A percentile compares a stretch with the other conserved stretches of the same genome.
phyloP scores from a whole-genome alignment of 1,139 yeast genomes.

The Magnusiomyces starmeri region DNA sequence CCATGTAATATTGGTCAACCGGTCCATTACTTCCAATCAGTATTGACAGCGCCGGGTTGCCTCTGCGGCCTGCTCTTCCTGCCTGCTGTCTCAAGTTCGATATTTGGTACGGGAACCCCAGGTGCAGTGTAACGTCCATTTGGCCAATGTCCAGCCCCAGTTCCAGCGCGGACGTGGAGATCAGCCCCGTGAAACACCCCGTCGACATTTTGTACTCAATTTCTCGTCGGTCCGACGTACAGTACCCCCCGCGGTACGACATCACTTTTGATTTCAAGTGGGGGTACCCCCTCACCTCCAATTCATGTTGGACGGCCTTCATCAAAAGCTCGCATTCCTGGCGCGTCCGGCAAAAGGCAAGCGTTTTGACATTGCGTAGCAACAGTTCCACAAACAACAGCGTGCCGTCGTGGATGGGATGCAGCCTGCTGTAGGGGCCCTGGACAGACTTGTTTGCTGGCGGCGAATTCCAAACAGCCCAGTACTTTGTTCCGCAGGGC shows the following conservation, averaged over 20 bases:
- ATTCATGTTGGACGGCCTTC: slow-evolving; percentile 61
- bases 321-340: slow-evolving; percentile 79
- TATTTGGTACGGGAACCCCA: slow-evolving; percentile 85
- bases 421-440: slow-evolving; percentile 46
- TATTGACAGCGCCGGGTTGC: slow-evolving; percentile 66
- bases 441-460: slow-evolving; percentile 49
- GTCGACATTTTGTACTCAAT: slow-evolving; percentile 87
- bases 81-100: slow-evolving; percentile 90
- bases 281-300: slow-evolving; percentile 35
- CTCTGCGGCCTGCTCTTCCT: slow-evolving; percentile 91
- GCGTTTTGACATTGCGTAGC: slow-evolving; percentile 62
- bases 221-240: slow-evolving; percentile 72
- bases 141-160: slow-evolving; percentile 92
- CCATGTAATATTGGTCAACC: slow-evolving; percentile 75
- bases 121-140: slow-evolving; percentile 80
- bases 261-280: slow-evolving; percentile 49
- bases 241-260: slow-evolving; percentile 94
- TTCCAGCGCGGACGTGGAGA: slow-evolving; percentile 93
- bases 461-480: slow-evolving; percentile 82
- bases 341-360: slow-evolving; percentile 85
- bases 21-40: slow-evolving; percentile 82
- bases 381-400: slow-evolving; percentile 58
- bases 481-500: slow-evolving; percentile 67
- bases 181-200: slow-evolving; percentile 75
- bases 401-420: slow-evolving; percentile 70